phyloP scores from a whole-genome alignment of 2,329 filamentous ascomycete species.

The Seiridium cupressi region DNA sequence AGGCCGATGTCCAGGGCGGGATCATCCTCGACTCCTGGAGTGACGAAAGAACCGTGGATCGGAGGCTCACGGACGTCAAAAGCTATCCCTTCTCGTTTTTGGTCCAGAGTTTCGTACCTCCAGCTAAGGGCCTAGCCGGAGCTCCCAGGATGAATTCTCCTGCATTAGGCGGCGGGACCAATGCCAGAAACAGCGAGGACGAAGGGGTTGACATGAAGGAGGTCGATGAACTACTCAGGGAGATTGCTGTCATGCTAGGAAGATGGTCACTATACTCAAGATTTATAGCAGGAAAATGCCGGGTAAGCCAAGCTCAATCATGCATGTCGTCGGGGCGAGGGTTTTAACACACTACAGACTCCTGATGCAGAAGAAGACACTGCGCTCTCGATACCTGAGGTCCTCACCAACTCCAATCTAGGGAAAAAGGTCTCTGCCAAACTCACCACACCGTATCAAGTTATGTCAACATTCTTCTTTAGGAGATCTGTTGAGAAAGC shows the following conservation, averaged over 20 bases:
- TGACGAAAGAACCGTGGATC: slow-evolving; percentile 81
- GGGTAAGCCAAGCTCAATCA: slow-evolving; percentile 50
- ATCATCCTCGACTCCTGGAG: slow-evolving; percentile 95
- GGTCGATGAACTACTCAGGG: slow-evolving; percentile 80
- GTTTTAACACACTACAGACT: slow-evolving; percentile 42
- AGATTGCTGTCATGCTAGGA: slow-evolving; percentile 88
- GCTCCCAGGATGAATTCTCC: slow-evolving; percentile 76
- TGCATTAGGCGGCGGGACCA: slow-evolving; percentile 55
- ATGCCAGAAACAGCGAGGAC: slow-evolving; percentile 71
- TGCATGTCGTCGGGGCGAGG: slow-evolving; percentile 12
- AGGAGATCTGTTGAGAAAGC: slow-evolving; percentile 94
- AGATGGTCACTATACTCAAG: slow-evolving; percentile 90
- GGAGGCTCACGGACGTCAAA: slow-evolving; percentile 90
- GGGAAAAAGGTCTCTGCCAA: slow-evolving; percentile 73
- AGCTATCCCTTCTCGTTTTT: slow-evolving; percentile 97
- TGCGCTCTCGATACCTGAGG: slow-evolving; percentile 65
- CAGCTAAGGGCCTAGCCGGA: slow-evolving; percentile 59
- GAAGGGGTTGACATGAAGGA: slow-evolving; percentile 97
- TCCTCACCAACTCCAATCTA: slow-evolving; percentile 77
- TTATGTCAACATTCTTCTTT: slow-evolving; percentile 96
- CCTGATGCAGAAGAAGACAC: slow-evolving; percentile 49
- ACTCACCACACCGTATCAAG: slow-evolving; percentile 79
- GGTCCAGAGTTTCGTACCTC: slow-evolving; percentile 85
- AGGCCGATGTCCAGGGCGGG: slow-evolving; percentile 93
- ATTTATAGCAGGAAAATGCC: slow-evolving; percentile 85